Base-by-base conservation (phyloP, 305 asterid species). In the Solanum aculeatissimum region DNA sequence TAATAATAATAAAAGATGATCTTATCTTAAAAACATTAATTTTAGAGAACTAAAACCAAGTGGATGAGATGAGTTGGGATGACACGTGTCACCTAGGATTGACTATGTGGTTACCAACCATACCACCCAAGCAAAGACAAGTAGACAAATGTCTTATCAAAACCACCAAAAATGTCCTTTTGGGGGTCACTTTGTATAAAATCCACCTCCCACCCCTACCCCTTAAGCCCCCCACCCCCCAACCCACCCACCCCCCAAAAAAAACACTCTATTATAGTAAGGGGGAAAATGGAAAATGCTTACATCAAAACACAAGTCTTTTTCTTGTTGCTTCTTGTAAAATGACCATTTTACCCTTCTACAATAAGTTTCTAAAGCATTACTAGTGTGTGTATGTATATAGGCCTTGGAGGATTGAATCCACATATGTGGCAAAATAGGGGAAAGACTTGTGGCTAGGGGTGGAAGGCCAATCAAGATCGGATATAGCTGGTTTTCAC, bases 161-260 rank as follows among this genome's bases (percentile, higher is more conserved):
- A 72, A 54, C 80, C 83, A 85, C 85, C 84, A 84, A 81, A 83
- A 85, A 9, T 54, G 88, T 84, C 84, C 88, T 85, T 81, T 85
- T 85, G 79, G 70, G 63, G 38, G 25, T 43, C 58, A 7, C 40
- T 27, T 21, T 35, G 68, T 75, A 84, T 14, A 53, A 55, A 55
- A 25, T 25, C 78, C 23, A 60, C 42, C 35, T 32, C 47, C 51
- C 19, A 2, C 43, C 63, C 49, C 66, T 12, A 10, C 11, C 2
- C 62, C 38, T 1, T 2, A 5, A n/a, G n/a, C n/a, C 21, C 12
- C 7, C 43, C 42, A 29, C 10, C 35, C 32, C 9, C 4, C 53
- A 1, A 43, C n/a, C n/a, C n/a, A n/a, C n/a, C n/a, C n/a, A n/a
- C 58, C 58, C 9, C 2, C 9, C 9, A 53, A 9, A 32, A 2